These are phyloP conservation scores for Colletotrichum eremochloae DNA, from an alignment of 2,329 filamentous ascomycete species.

Conservation along the genomic window DNA sequence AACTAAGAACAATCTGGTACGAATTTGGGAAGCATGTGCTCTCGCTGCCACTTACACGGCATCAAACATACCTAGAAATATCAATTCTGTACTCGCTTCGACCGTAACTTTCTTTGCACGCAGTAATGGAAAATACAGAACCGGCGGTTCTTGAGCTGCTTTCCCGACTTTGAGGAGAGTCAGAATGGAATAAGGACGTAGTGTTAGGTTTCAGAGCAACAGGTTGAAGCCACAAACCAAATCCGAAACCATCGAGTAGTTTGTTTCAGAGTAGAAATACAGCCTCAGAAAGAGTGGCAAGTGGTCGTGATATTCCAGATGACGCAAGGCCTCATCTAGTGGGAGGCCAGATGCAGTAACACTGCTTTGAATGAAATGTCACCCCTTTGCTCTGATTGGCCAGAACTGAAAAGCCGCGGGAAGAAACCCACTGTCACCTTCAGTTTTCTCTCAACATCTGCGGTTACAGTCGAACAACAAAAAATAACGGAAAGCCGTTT, in stretches of 20 bases:
- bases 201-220: neutral
- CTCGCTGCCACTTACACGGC: neutral
- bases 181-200: neutral
- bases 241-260: neutral
- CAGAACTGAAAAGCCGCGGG: neutral
- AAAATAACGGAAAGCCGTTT: neutral
- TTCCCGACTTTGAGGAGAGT: neutral
- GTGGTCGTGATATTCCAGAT: neutral
- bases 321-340: neutral
- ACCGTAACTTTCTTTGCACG: no score
- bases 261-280: no score
- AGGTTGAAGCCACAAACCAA: neutral
- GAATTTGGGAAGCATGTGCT: no score
- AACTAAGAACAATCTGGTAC: neutral
- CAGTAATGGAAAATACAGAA: neutral
- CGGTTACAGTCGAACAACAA: neutral
- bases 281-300: neutral
- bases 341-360: neutral
- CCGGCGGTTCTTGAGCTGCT: neutral
- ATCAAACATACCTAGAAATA: no score
- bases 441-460: neutral
- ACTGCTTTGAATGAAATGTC: constrained; percentile 32
- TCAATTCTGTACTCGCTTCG: neutral
- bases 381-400: constrained; percentile 36
- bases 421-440: neutral